These are phyloP conservation scores for Chloropicon primus DNA, from an alignment of 139 green algal genomes.

Conservation along the genomic window DNA sequence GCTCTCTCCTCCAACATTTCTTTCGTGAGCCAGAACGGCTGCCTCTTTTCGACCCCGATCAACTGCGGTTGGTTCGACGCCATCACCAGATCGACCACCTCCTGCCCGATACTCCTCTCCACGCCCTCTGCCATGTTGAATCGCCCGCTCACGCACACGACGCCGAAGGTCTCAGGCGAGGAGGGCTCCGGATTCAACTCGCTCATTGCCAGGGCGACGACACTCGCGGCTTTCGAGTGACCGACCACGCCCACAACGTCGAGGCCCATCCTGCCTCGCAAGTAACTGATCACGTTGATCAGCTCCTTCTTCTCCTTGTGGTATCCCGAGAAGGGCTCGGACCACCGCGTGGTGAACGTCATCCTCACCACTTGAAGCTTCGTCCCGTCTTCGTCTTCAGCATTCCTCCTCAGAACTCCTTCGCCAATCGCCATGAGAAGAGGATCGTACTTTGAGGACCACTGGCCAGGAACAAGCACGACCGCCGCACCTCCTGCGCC, in stretches of 20 bases:
- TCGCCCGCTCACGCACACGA: background rate
- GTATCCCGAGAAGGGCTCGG: background rate
- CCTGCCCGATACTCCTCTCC: background rate
- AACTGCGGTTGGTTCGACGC: background rate
- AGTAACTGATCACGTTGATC: background rate
- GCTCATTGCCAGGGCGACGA: background rate
- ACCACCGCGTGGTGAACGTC: background rate
- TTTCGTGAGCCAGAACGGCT: background rate
- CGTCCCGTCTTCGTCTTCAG: background rate
- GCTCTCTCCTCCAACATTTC: background rate
- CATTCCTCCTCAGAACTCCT: background rate
- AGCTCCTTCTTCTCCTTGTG: background rate
- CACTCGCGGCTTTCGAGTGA: background rate
- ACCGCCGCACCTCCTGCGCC: background rate
- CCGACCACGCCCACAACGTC: background rate
- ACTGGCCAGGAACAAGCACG: background rate
- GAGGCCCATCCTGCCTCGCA: background rate
- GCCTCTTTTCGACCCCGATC: background rate
- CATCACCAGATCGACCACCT: background rate
- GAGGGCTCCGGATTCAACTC: background rate
- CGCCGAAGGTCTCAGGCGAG: background rate
- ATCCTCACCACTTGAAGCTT: background rate
- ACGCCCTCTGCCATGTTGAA: background rate
- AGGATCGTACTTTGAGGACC: background rate
- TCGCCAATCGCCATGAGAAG: background rate